These are phyloP conservation scores for Cyberlindnera maritima DNA, from an alignment of 805 yeast species.

Conservation along the genomic window DNA sequence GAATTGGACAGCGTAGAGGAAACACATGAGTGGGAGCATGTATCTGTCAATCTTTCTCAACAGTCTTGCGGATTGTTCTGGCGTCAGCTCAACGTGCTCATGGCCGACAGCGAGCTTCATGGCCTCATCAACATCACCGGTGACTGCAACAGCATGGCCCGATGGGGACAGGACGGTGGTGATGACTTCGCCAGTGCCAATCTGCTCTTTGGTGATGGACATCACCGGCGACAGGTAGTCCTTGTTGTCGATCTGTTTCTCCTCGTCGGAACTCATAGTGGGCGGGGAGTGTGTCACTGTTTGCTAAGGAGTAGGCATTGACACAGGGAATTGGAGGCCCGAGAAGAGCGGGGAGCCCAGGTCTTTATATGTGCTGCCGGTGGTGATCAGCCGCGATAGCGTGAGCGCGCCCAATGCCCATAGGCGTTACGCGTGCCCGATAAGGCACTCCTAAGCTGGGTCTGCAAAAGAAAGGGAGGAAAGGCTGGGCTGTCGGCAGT, in stretches of 20 bases:
- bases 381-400: too few relatives aligned
- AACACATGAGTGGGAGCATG: slow-evolving; percentile 9
- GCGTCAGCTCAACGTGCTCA: slow-evolving; percentile 2
- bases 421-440: too few relatives aligned
- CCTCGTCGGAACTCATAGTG: slow-evolving; percentile 6
- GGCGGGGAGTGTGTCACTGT: too few relatives aligned
- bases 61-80: slow-evolving; percentile 5
- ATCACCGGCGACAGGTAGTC: slow-evolving; percentile 8
- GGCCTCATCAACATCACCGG: slow-evolving; percentile 16
- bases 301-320: too few relatives aligned
- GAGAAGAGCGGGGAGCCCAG: too few relatives aligned
- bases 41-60: slow-evolving; percentile 11
- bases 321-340: too few relatives aligned
- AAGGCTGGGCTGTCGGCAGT: too few relatives aligned
- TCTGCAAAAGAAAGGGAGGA: too few relatives aligned
- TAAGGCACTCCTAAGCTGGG: too few relatives aligned
- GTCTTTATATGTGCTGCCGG: too few relatives aligned
- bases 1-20: slow-evolving; percentile 6
- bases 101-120: slow-evolving; percentile 8
- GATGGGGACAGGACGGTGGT: slow-evolving; percentile 11
- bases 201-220: slow-evolving; percentile 11
- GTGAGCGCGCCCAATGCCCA: too few relatives aligned
- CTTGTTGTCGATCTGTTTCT: slow-evolving; percentile 4
- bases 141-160: slow-evolving; percentile 5
- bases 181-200: slow-evolving; percentile 10